These are phyloP conservation scores for Aureobasidium sp. DNA, from an alignment of 2,329 filamentous ascomycete species.

Conservation along the genomic window DNA sequence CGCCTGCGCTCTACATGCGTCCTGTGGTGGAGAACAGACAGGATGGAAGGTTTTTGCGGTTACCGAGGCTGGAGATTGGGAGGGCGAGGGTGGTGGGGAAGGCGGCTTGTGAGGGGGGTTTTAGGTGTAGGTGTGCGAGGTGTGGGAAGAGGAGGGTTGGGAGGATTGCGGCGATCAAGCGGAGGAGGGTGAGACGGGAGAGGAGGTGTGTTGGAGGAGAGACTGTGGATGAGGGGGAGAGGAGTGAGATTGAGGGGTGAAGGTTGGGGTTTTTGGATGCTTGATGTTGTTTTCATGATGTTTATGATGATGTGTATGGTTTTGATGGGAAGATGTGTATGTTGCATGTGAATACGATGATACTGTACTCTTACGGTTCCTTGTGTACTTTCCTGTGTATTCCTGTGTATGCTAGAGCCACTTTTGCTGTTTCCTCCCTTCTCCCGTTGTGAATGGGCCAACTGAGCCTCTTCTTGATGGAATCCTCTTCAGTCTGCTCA, in stretches of 20 bases:
- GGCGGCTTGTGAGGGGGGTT: background rate
- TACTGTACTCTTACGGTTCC: background rate
- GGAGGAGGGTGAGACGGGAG: background rate
- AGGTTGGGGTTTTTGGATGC: background rate
- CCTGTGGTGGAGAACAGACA: background rate
- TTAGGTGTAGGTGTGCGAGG: background rate
- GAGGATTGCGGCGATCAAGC: background rate
- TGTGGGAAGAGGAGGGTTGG: background rate
- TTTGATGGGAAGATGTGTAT: background rate
- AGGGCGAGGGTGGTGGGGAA: background rate
- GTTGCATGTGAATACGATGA: background rate
- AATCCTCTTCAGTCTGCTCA: background rate
- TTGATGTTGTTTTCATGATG: background rate
- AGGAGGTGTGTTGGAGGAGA: background rate
- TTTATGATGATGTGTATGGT: background rate
- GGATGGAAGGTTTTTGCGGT: background rate
- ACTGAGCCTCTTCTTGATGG: background rate
- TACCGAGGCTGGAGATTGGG: background rate
- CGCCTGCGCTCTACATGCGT: background rate
- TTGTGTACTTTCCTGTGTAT: background rate
- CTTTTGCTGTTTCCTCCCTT: background rate
- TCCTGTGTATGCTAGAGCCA: background rate
- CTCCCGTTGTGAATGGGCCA: background rate
- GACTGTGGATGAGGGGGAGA: background rate
- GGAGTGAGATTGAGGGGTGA: slow-evolving; percentile 2